phyloP scores from a whole-genome alignment of 2,329 filamentous ascomycete genomes.

The Penicillium expansum region DNA sequence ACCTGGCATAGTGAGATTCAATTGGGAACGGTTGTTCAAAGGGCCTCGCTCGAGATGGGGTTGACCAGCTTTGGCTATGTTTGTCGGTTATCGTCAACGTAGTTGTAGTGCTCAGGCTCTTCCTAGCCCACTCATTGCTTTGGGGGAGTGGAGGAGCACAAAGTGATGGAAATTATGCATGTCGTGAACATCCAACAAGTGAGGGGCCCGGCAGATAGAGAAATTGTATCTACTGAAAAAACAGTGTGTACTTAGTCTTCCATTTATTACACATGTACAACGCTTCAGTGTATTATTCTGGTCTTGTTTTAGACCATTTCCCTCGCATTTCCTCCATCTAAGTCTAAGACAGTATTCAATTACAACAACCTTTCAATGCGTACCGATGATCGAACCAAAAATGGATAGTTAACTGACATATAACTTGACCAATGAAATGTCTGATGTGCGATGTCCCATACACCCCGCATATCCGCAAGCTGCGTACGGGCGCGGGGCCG shows the following conservation, averaged over 20 bases:
- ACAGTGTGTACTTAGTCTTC: background rate
- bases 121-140: background rate
- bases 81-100: background rate
- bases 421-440: background rate
- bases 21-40: background rate
- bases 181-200: background rate
- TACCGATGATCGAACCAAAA: background rate
- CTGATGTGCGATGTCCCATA: background rate
- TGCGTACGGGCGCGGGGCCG: background rate
- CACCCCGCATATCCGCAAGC: background rate
- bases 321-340: background rate
- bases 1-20: background rate
- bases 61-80: background rate
- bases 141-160: background rate
- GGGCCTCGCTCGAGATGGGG: background rate
- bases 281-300: background rate
- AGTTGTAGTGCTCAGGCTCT: background rate
- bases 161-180: background rate
- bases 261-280: background rate
- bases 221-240: background rate
- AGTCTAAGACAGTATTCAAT: too few species aligned
- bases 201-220: background rate
- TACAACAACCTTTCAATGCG: too few species aligned
- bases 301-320: background rate
- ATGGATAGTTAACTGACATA: background rate